These are phyloP conservation scores for Dactylellina cionopaga DNA, from an alignment of 2,329 filamentous ascomycete species.

Conservation along the genomic window DNA sequence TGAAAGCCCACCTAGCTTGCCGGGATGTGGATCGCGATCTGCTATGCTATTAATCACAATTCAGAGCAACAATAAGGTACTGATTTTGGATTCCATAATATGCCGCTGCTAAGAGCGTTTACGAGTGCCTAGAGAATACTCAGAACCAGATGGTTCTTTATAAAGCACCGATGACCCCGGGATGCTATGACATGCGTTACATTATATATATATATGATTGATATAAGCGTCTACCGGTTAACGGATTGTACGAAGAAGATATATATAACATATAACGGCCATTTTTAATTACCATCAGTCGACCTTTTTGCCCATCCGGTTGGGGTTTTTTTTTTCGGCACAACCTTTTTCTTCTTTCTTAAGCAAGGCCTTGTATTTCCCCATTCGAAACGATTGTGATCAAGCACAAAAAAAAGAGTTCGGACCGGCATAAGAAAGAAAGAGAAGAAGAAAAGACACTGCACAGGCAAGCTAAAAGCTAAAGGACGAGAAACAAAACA, in stretches of 20 bases:
- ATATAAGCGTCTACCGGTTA: no score
- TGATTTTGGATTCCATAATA: conserved; percentile 14
- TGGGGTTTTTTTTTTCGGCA: no score
- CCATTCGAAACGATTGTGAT: not conserved
- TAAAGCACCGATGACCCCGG: conserved; percentile 17
- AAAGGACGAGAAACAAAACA: conserved; percentile 40
- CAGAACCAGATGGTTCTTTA: not conserved
- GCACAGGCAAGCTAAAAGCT: not conserved
- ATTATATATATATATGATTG: not conserved
- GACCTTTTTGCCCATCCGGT: no score
- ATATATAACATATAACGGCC: no score
- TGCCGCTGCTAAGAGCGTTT: conserved; percentile 4
- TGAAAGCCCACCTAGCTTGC: conserved; percentile 11
- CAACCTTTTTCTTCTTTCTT: no score
- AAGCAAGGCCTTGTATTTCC: no score
- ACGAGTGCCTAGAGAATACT: not conserved
- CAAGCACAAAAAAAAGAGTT: not conserved
- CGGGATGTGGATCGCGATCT: conserved; percentile 51
- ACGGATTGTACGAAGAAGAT: not conserved
- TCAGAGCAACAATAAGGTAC: not conserved
- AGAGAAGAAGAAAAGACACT: not conserved
- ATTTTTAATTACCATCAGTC: no score
- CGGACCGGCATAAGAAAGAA: not conserved
- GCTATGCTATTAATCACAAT: not conserved
- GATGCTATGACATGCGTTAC: conserved; percentile 14